Evolutionary conservation across 768 basidiomycete species (phyloP).

Genomic region (Boletus reticuloceps): DNA sequence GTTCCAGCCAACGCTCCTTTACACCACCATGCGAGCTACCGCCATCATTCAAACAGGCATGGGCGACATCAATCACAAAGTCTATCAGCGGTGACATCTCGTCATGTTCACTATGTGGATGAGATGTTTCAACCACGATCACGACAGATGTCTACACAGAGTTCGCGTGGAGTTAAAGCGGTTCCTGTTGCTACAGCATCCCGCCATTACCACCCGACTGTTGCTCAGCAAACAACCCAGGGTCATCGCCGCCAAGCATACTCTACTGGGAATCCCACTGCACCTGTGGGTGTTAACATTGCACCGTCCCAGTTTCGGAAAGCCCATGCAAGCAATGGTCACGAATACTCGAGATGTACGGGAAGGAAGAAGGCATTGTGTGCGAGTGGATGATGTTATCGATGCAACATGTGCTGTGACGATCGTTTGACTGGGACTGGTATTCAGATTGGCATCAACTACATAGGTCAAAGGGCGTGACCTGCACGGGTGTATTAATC

Average conservation of each 20-base stretch:
- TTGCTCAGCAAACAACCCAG: constrained; percentile 4
- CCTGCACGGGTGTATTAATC: constrained; percentile 79
- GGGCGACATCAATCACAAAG: constrained; percentile 5
- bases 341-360: constrained; percentile 48
- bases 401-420: neutral
- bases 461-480: constrained; percentile 59
- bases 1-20: constrained; percentile 3
- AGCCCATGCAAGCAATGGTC: constrained; percentile 4
- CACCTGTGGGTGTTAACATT: neutral
- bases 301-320: constrained; percentile 5
- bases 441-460: constrained; percentile 75
- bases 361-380: constrained; percentile 53
- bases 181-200: constrained; percentile 2
- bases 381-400: constrained; percentile 20
- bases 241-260: constrained; percentile 19
- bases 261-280: constrained; percentile 16
- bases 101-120: constrained; percentile 28
- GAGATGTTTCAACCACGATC: constrained; percentile 5
- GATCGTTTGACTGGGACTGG: neutral
- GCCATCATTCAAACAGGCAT: neutral
- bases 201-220: neutral
- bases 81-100: constrained; percentile 16
- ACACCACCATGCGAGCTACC: constrained; percentile 2
- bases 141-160: constrained; percentile 10
- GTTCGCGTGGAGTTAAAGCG: neutral